Evolutionary conservation across 2,329 filamentous ascomycete species (phyloP), one percentile per base, ranked within the genome.

Genomic region (Cordyceps militaris): DNA sequence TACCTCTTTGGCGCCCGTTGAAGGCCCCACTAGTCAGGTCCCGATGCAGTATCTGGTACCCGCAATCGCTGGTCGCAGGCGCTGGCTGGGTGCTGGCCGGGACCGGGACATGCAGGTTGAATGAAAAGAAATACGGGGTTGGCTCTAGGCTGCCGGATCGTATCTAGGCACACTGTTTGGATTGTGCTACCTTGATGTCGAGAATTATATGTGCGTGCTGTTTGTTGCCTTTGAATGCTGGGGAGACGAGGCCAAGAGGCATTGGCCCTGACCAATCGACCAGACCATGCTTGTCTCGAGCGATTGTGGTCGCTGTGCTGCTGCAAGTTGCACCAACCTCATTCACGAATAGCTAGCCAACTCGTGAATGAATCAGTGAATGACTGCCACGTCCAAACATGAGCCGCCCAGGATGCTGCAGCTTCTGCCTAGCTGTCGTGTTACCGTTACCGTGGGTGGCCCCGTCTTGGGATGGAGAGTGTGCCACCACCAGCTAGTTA

Each of bases 11-110:
- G 26, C 53, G 44, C 53, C 53, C 34, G 44, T 42, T 56, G 34
- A 21, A 26, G 10, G 53, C 32, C 53, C 53, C 53, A 56, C 53
- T 5, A 5, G 21, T 28, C 44, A 56, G 43, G 53, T 56, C 53
- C 53, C 53, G 53, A 56, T 56, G 53, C 53, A 56, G 53, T 56
- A 56, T 42, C 44, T 48, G 53, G 26, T 56, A 56, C 53, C 38
- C 38, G 38, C 38, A 42, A 21, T 42, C n/a, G n/a, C n/a, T n/a
- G 38, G n/a, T 42, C n/a, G 38, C n/a, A 19, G 38, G n/a, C n/a
- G 5, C 7, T 42, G n/a, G 38, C 38, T 21, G 38, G 26, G 7
- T 42, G 9, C 16, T 30, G 42, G 21, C 30, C 30, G 52, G 30
- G 42, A 47, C 52, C 43, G 43, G 43, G 43, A 42, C 30, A n/a